phyloP scores from a whole-genome alignment of 2,329 filamentous ascomycete species.

The Golovinomyces cichoracearum region DNA sequence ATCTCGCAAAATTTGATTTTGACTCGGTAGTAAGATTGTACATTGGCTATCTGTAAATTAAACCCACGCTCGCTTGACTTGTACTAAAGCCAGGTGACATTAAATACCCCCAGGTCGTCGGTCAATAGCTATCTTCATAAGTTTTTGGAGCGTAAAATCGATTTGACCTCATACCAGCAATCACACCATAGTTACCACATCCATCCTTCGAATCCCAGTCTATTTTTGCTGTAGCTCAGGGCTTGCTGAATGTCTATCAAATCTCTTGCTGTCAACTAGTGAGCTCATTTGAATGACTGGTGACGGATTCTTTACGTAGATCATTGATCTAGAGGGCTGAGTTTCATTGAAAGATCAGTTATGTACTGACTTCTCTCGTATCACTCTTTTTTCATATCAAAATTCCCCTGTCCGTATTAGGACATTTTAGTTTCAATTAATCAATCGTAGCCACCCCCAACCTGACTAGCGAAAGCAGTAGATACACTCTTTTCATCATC shows the following conservation, averaged over 20 bases:
- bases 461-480: conserved; percentile 87
- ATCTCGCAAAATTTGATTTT: not conserved
- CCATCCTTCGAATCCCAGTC: not conserved
- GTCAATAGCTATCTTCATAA: not conserved
- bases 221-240: not conserved
- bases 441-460: conserved; percentile 28
- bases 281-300: conserved; percentile 1
- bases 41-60: not conserved
- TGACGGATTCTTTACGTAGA: conserved; percentile 4
- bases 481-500: conserved; percentile 92
- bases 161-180: conserved; percentile 1
- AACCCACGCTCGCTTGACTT: not conserved
- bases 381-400: conserved; percentile 6
- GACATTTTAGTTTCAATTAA: conserved; percentile 4
- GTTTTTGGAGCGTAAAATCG: not conserved
- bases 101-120: too few species aligned
- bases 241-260: conserved; percentile 1
- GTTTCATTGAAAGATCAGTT: conserved; percentile 2
- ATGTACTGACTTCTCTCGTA: conserved; percentile 2
- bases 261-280: not conserved
- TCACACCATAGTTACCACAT: not conserved
- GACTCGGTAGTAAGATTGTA: not conserved
- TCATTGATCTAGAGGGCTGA: conserved; percentile 6
- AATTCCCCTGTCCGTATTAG: conserved; percentile 4
- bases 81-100: not conserved